Percentiles rank a stretch among this genome's conserved stretches.
Evolutionary conservation across 2,329 filamentous ascomycete species (phyloP).

Genomic region (Penicillium palitans): DNA sequence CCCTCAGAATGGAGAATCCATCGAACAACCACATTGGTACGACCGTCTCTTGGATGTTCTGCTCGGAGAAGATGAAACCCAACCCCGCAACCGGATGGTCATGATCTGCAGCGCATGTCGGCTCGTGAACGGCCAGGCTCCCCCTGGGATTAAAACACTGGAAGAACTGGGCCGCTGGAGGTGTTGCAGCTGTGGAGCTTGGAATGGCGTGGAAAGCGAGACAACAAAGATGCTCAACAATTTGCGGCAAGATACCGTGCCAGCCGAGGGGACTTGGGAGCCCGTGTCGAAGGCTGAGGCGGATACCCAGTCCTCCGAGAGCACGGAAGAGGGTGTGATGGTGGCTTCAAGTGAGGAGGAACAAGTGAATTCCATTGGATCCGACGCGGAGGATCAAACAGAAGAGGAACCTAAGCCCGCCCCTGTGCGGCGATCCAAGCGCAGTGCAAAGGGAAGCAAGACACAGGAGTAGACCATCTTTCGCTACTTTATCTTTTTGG

Average conservation of each 20-base stretch:
- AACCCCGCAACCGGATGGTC: constrained; percentile 84
- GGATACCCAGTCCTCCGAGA: constrained; percentile 20
- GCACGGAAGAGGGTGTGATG: constrained; percentile 31
- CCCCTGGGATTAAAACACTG: constrained; percentile 74
- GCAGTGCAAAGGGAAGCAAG: constrained; percentile 27
- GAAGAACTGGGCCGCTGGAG: constrained; percentile 84
- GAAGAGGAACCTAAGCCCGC: constrained; percentile 17
- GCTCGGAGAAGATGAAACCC: constrained; percentile 90
- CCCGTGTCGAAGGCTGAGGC: constrained; percentile 24
- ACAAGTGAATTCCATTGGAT: constrained; percentile 22
- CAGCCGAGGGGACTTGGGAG: constrained; percentile 25
- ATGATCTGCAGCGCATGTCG: constrained; percentile 81
- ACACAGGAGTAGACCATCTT: constrained; percentile 23
- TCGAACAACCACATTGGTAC: constrained; percentile 72
- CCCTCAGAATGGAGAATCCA: constrained; percentile 36
- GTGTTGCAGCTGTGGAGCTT: constrained; percentile 78
- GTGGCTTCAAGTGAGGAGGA: constrained; percentile 32
- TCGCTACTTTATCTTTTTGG: background rate
- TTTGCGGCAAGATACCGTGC: constrained; percentile 45
- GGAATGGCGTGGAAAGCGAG: constrained; percentile 81
- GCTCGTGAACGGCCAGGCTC: constrained; percentile 92
- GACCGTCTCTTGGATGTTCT: constrained; percentile 90
- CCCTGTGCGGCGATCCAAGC: constrained; percentile 27
- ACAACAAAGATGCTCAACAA: constrained; percentile 70
- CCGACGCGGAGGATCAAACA: constrained; percentile 22